Evolutionary conservation across 352 stramenopile genomes (phyloP).

Genomic region (Phytophthora pisi): DNA sequence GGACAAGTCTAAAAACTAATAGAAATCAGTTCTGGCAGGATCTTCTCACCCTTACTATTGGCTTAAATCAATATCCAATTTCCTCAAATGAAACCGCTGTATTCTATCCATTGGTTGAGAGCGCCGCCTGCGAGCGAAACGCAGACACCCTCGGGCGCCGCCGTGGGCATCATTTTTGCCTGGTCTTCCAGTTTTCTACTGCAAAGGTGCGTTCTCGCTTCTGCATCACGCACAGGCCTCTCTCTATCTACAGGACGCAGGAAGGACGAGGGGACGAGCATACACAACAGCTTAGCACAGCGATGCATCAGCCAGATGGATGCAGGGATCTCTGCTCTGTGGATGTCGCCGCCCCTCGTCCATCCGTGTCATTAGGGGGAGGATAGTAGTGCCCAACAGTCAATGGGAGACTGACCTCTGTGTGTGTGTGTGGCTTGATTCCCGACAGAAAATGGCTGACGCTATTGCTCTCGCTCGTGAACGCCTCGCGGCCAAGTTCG

Average conservation of each 20-base stretch:
- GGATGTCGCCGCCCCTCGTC: not conserved
- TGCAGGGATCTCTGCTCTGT: too few relatives aligned
- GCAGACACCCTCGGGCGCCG: not conserved
- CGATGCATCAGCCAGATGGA: too few relatives aligned
- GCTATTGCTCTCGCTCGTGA: conserved; percentile 90
- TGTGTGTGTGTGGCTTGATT: not conserved
- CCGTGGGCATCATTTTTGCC: conserved; percentile 61
- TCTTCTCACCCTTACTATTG: conserved; percentile 11
- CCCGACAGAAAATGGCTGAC: conserved; percentile 75
- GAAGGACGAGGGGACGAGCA: not conserved
- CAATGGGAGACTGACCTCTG: not conserved
- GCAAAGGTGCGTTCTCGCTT: conserved; percentile 34
- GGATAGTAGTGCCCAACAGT: not conserved
- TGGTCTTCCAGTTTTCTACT: conserved; percentile 55
- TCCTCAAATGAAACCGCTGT: conserved; percentile 10
- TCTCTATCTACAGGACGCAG: conserved; percentile 7
- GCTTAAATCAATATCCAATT: conserved; percentile 5
- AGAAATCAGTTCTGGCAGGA: conserved; percentile 13
- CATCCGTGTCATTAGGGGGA: not conserved
- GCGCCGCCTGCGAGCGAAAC: conserved; percentile 9
- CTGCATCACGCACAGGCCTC: not conserved
- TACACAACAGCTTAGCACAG: not conserved
- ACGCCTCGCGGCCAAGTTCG: conserved; percentile 87
- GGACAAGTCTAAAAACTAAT: conserved; percentile 22
- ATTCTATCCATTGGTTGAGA: conserved; percentile 41